Base-by-base conservation (phyloP, 1,139 yeast species). In the Zygosaccharomyces pseudobailii region DNA sequence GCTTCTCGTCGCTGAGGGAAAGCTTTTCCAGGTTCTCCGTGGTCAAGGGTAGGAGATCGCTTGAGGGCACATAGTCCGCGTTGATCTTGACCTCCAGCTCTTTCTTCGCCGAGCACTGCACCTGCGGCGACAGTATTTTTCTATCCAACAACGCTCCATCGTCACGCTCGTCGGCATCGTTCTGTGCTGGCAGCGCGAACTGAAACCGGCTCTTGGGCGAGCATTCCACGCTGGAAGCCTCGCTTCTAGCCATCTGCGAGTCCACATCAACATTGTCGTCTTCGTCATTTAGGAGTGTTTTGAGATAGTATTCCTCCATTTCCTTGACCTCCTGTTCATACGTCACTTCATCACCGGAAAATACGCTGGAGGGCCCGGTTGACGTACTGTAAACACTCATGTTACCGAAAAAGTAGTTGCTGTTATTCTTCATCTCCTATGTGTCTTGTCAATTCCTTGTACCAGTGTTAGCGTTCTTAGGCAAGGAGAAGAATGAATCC, bases 251-350 rank as follows among this genome's bases (percentile, higher is more conserved):
- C 5, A 21, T 19, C 31, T 38, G 34, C 30, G 31, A 22, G 9
- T 22, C 40, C 22, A 23, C 42, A 19, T 45, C 49, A 17, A 41
- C 49, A 6, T 28, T 35, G 9, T 23, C 52, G 7, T 47, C 53
- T 22, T 59, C 58, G n/a, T 63, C 65, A 37, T 52, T 53, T 42
- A 62, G 47, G 47, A 64, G 43, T 22, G 62, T 62, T 51, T 61
- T 61, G 37, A 62, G 42, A 39, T 64, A 64, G 50, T 64, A 62
- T 31, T 60, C 65, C 46, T 64, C 68, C n/a, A 64, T 61, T 46
- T 64, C 68, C 36, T 55, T 57, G 23, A 64, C 55, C 43, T 56
- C 49, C 20, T 50, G 36, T 32, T 55, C 60, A 42, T 62, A 61
- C 17, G 55, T 56, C 33, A 48, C 54, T 33, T 52, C 50, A 21